These are phyloP conservation scores for Helicostylum pulchrum DNA, from an alignment of 192 early-diverging fungal genomes.

Conservation along the genomic window DNA sequence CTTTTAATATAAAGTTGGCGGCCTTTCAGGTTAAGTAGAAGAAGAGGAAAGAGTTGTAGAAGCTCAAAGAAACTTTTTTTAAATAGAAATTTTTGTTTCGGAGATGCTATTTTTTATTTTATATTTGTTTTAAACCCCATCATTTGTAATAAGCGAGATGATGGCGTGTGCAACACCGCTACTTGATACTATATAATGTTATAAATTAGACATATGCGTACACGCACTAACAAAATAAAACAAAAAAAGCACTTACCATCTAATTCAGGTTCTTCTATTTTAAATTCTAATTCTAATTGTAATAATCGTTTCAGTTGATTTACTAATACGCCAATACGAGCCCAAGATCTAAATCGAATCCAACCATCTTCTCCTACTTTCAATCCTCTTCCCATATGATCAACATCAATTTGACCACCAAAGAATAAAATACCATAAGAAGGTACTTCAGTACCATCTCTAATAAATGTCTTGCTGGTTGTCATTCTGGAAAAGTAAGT, in stretches of 20 bases:
- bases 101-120: not conserved
- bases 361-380: slow-evolving; percentile 53
- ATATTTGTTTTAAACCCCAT: slow-evolving; percentile 12
- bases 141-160: slow-evolving; percentile 20
- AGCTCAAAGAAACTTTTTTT: not conserved
- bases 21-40: not conserved
- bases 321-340: slow-evolving; percentile 69
- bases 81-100: not conserved
- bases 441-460: slow-evolving; percentile 59
- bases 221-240: no score
- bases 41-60: not conserved
- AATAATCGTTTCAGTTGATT: slow-evolving; percentile 71
- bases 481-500: slow-evolving; percentile 66
- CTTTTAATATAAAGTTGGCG: not conserved
- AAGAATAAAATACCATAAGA: slow-evolving; percentile 77
- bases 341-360: slow-evolving; percentile 69
- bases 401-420: slow-evolving; percentile 73
- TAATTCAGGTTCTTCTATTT: slow-evolving; percentile 64
- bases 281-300: slow-evolving; percentile 64
- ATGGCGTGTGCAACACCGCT: slow-evolving; percentile 28
- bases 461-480: slow-evolving; percentile 64
- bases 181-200: slow-evolving; percentile 9
- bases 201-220: not conserved
- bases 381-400: slow-evolving; percentile 65
- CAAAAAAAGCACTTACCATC: slow-evolving; percentile 35